phyloP scores from a whole-genome alignment of 257 asterid species.

The Paulownia fortunei region DNA sequence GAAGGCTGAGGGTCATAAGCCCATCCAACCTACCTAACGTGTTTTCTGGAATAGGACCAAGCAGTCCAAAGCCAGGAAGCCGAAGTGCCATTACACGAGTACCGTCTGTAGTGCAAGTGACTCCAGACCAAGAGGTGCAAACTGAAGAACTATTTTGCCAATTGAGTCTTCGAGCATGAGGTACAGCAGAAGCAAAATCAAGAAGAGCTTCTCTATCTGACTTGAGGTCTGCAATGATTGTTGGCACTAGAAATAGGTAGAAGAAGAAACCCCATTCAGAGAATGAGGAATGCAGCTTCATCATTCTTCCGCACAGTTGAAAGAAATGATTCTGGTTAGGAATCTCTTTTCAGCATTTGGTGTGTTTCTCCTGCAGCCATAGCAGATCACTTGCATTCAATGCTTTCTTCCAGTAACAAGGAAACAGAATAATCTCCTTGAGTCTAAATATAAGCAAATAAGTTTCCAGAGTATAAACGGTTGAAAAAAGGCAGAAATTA shows the following conservation, averaged over 20 bases:
- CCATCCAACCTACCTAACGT: constrained; percentile 67
- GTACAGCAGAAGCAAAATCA: constrained; percentile 60
- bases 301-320: too few species aligned
- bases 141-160: constrained; percentile 56
- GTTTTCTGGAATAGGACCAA: constrained; percentile 72
- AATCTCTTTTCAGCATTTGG: constrained; percentile 17
- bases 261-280: constrained; percentile 15
- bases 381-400: too few species aligned
- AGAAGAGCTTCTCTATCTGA: constrained; percentile 77
- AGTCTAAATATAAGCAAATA: too few species aligned
- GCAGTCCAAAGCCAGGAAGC: constrained; percentile 69
- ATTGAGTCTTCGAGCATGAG: constrained; percentile 59
- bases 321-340: neutral
- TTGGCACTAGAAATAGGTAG: constrained; percentile 32
- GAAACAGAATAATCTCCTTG: too few species aligned
- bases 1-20: constrained; percentile 69
- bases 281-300: constrained; percentile 37
- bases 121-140: constrained; percentile 71
- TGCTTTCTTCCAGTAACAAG: too few species aligned
- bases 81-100: constrained; percentile 63
- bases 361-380: too few species aligned
- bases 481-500: too few species aligned
- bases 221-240: constrained; percentile 48
- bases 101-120: constrained; percentile 54
- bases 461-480: too few species aligned